These are phyloP conservation scores for Caloboletus firmus DNA, from an alignment of 1,284 basidiomycete species.

Conservation along the genomic window DNA sequence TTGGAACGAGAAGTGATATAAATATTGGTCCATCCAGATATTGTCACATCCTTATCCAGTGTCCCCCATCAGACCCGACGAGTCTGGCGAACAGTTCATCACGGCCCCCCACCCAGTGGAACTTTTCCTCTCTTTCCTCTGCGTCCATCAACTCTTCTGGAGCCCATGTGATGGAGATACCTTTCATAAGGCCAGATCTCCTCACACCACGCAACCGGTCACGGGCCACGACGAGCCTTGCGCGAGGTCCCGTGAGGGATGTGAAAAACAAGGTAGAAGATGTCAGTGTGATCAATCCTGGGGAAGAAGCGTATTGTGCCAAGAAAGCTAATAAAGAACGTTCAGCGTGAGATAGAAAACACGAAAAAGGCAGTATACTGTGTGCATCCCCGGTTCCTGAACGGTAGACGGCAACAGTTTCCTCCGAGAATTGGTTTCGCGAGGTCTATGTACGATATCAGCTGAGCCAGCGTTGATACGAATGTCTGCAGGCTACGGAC, in stretches of 20 bases:
- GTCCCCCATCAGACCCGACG: conserved; percentile 48
- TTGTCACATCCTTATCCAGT: conserved; percentile 39
- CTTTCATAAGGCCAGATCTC: conserved; percentile 54
- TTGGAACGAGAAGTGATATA: conserved; percentile 13
- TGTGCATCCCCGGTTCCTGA: conserved; percentile 33
- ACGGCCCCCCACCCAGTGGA: conserved; percentile 57
- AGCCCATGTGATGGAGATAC: conserved; percentile 51
- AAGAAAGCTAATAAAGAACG: conserved; percentile 49
- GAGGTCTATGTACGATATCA: conserved; percentile 6
- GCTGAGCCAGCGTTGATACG: conserved; percentile 4
- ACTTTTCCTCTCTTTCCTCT: conserved; percentile 50
- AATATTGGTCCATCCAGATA: conserved; percentile 9
- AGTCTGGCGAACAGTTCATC: conserved; percentile 68
- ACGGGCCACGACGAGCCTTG: conserved; percentile 49
- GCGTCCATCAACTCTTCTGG: conserved; percentile 27
- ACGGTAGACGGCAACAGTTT: not conserved
- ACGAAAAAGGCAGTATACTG: conserved; percentile 36
- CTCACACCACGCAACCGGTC: conserved; percentile 53
- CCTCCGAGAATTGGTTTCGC: not conserved
- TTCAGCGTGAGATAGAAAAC: conserved; percentile 3
- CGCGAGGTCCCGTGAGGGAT: conserved; percentile 45
- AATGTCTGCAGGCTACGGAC: conserved; percentile 29
- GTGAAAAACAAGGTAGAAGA: conserved; percentile 52
- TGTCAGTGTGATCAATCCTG: conserved; percentile 61
- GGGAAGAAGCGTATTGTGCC: conserved; percentile 53